Base-by-base conservation (phyloP, 2,329 filamentous ascomycete genomes). In the Penicillium sp. region DNA sequence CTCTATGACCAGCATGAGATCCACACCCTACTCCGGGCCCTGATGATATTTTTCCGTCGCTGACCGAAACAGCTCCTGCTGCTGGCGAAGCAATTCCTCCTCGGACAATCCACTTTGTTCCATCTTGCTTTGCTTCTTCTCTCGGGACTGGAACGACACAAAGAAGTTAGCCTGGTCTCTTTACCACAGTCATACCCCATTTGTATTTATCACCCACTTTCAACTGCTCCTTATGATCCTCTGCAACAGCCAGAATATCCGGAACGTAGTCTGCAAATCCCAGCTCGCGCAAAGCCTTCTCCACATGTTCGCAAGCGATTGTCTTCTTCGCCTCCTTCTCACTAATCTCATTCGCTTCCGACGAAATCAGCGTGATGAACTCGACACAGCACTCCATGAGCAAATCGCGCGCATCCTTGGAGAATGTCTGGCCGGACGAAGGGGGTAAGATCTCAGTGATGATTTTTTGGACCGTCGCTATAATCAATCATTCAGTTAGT, bases 271-370 rank as follows among this genome's bases (percentile, higher is more conserved):
- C 91, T 8, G 86, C 83, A 71, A 97, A 99, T 1, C 93, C 94
- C 17, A 99, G 84, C 65, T 96, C 90, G 64, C 93, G 89, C 34
- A 99, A 82, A 0, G 94, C 94, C 68, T 93, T 93, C 68, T 93
- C 95, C 65, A 99, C 95, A 77, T 99, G 94, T 67, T 99, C 94
- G 72, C 91, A 96, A 10, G 93, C 93, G 64, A 99, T 99, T 3
- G 94, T 99, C 82, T 99, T 99, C 80, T 99, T 99, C 43, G 92
- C 91, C 68, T 99, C 94, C 74, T 96, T 96, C 72, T 99, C 94
- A 10, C 92, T 95, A 59, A 99, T 99, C 66, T 99, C 94, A 74
- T 99, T 99, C 56, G 94, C 94, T 77, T 99, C 93, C 41, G 91
- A 96, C n/a, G 92, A 97, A 63, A 99, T 89, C 66, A 99, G 84